Conservation (phyloP, 2,329 filamentous ascomycete genomes). For the Ceratocystis papillata region DNA sequence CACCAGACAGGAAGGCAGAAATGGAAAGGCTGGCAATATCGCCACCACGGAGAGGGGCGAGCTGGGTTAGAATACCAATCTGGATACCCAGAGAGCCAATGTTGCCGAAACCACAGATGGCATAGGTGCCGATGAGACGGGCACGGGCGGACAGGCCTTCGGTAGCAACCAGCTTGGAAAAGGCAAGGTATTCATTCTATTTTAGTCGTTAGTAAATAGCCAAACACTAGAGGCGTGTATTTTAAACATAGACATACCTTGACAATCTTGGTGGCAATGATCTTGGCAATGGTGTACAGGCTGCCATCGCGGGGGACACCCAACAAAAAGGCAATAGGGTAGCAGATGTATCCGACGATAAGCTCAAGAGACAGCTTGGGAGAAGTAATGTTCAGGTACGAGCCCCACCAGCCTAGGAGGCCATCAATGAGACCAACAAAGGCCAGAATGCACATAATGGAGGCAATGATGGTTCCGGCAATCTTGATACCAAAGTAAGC, state of each 20-base stretch:
- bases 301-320: constrained; percentile 59
- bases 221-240: constrained; percentile 27
- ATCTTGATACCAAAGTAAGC: constrained; percentile 81
- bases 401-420: constrained; percentile 72
- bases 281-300: constrained; percentile 59
- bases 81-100: constrained; percentile 80
- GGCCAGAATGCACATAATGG: constrained; percentile 73
- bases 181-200: constrained; percentile 74
- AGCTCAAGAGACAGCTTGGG: constrained; percentile 55
- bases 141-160: constrained; percentile 55
- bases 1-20: constrained; percentile 65
- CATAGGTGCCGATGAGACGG: constrained; percentile 73
- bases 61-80: constrained; percentile 75
- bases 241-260: constrained; percentile 33
- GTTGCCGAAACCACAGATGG: constrained; percentile 74
- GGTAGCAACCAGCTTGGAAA: constrained; percentile 47
- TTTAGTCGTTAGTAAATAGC: constrained; percentile 33
- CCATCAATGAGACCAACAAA: constrained; percentile 64
- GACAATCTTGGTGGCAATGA: constrained; percentile 79
- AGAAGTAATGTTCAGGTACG: constrained; percentile 61
- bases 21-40: constrained; percentile 67
- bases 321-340: constrained; percentile 68
- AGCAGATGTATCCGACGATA: constrained; percentile 67
- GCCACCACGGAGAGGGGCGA: constrained; percentile 61
- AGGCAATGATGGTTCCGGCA: constrained; percentile 68